Conservation (phyloP, 495 filamentous ascomycete genomes). For the Podospora sp. region DNA sequence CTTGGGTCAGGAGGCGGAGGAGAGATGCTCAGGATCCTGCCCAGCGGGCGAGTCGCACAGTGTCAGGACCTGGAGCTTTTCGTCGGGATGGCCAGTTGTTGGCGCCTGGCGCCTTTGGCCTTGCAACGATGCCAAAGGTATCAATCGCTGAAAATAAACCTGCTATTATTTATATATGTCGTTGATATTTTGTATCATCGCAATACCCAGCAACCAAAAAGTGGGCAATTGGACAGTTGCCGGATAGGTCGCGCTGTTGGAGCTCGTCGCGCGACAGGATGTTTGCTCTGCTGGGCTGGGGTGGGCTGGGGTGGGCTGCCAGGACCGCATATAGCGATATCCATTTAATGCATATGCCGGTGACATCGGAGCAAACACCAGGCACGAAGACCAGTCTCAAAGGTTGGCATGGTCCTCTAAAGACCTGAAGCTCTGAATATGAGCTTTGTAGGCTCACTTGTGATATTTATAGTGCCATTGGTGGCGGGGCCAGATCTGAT, state of each 20-base stretch:
- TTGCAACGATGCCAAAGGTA: not conserved
- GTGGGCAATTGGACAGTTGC: not conserved
- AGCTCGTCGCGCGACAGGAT: conserved; percentile 4
- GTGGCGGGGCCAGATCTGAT: not conserved
- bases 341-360: not conserved
- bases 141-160: not conserved
- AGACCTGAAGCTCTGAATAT: not conserved
- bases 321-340: not conserved
- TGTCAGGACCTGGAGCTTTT: not conserved
- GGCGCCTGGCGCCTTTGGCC: not conserved
- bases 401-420: too few species aligned
- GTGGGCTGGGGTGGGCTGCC: not conserved
- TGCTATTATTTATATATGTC: not conserved
- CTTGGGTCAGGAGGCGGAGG: not conserved
- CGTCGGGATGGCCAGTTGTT: conserved; percentile 9
- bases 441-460: not conserved
- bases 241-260: not conserved
- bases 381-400: too few species aligned
- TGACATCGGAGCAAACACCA: too few species aligned
- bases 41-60: not conserved
- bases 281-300: not conserved
- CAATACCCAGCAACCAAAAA: not conserved
- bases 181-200: not conserved
- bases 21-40: not conserved
- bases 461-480: not conserved